phyloP scores from a whole-genome alignment of 345 rosid species.

The Euphorbia pulcherrima region DNA sequence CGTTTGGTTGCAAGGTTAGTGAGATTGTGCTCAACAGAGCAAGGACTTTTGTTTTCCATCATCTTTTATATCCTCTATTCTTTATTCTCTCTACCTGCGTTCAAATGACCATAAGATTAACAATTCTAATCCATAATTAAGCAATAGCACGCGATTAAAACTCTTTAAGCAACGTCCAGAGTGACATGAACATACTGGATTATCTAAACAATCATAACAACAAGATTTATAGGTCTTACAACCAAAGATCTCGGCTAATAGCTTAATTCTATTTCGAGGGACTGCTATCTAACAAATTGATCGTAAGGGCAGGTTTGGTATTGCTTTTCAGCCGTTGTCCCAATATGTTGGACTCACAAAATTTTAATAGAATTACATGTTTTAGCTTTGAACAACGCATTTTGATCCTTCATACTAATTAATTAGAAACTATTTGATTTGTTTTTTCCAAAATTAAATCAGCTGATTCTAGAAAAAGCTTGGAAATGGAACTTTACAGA shows the following conservation, averaged over 20 bases:
- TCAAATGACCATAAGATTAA: conserved; percentile 15
- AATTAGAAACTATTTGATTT: no score
- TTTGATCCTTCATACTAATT: no score
- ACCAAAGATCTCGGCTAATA: not conserved
- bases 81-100: conserved; percentile 39
- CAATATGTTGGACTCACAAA: no score
- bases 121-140: conserved; percentile 11
- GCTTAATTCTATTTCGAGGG: not conserved
- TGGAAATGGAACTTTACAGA: no score
- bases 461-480: no score
- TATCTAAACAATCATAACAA: not conserved
- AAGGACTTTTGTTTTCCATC: conserved; percentile 81
- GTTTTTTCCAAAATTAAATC: no score
- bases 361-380: no score
- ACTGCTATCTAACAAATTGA: no score
- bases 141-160: conserved; percentile 3
- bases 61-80: conserved; percentile 38
- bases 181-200: not conserved
- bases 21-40: conserved; percentile 57
- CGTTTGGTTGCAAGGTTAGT: conserved; percentile 59
- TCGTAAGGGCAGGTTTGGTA: no score
- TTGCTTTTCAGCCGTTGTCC: no score
- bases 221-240: not conserved
- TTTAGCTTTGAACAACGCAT: no score
- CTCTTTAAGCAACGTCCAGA: conserved; percentile 13